Conservation (phyloP, 345 rosid genomes). For the Camelina laxa region DNA sequence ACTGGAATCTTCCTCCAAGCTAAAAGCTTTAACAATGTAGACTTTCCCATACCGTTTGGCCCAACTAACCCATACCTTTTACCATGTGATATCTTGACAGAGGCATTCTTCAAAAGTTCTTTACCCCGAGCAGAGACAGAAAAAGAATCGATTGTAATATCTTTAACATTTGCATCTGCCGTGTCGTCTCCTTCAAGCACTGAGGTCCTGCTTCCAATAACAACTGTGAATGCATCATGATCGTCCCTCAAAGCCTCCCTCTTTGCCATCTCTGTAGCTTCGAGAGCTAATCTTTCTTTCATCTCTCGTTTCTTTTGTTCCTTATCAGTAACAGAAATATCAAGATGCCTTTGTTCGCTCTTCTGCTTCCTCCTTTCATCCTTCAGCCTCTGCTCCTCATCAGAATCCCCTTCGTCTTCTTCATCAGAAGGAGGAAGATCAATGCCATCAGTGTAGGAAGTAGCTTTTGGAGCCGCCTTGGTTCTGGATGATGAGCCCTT, state of each 20-base stretch:
- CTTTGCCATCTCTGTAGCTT: slow-evolving; percentile 63
- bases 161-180: slow-evolving; percentile 90
- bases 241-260: slow-evolving; percentile 89
- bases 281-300: slow-evolving; percentile 66
- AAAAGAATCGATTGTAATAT: slow-evolving; percentile 79
- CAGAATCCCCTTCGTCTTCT: slow-evolving; percentile 63
- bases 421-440: slow-evolving; percentile 96
- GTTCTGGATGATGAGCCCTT: slow-evolving; percentile 70
- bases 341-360: slow-evolving; percentile 59
- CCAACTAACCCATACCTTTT: slow-evolving; percentile 97
- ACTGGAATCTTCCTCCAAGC: slow-evolving; percentile 99
- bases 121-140: slow-evolving; percentile 95
- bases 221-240: slow-evolving; percentile 94
- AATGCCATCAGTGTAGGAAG: slow-evolving; percentile 76
- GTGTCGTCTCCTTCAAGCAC: slow-evolving; percentile 91
- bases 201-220: slow-evolving; percentile 82
- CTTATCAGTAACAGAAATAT: slow-evolving; percentile 65
- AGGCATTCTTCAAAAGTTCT: slow-evolving; percentile 83
- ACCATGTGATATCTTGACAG: slow-evolving; percentile 93
- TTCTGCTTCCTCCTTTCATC: slow-evolving; percentile 59
- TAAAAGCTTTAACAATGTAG: slow-evolving; percentile 88
- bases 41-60: slow-evolving; percentile 98
- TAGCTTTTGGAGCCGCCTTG: slow-evolving; percentile 53
- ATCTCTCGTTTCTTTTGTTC: slow-evolving; percentile 82
- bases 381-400: slow-evolving; percentile 52